Conservation (phyloP, 2,329 filamentous ascomycete species). For the Fusarium tjaetaba region DNA sequence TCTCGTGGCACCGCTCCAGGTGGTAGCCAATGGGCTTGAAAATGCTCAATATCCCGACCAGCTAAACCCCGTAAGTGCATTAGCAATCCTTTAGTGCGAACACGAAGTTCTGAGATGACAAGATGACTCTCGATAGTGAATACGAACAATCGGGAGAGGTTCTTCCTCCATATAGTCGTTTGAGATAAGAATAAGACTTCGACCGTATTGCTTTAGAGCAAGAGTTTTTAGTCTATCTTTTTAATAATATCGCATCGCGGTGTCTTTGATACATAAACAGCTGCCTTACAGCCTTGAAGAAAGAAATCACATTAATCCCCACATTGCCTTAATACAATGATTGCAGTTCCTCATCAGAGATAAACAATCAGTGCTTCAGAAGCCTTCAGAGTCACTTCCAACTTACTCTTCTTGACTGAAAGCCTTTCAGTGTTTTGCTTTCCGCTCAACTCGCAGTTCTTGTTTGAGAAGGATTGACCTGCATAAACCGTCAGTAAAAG, state of each 20-base stretch:
- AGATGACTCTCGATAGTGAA: background rate
- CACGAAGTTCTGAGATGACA: background rate
- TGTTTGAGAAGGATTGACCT: background rate
- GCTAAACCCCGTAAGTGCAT: background rate
- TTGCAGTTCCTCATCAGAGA: background rate
- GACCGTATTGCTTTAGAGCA: background rate
- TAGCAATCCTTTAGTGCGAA: rapidly evolving
- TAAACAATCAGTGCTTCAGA: background rate
- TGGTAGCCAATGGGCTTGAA: background rate
- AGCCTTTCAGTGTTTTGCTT: background rate
- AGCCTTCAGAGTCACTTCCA: background rate
- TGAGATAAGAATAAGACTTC: background rate
- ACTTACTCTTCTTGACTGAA: background rate
- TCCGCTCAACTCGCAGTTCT: background rate
- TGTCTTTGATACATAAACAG: background rate
- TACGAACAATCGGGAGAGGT: background rate
- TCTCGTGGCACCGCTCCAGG: background rate
- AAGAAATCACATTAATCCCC: background rate
- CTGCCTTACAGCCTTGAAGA: rapidly evolving
- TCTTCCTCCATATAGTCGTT: background rate
- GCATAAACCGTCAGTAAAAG: rapidly evolving
- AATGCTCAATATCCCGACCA: background rate
- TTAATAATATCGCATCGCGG: background rate
- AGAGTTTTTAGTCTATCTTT: background rate
- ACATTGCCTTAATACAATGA: rapidly evolving